Evolutionary conservation across 2,329 filamentous ascomycete species (phyloP), one percentile per base, ranked within the genome.

Genomic region (Zasmidium citrigriseum): DNA sequence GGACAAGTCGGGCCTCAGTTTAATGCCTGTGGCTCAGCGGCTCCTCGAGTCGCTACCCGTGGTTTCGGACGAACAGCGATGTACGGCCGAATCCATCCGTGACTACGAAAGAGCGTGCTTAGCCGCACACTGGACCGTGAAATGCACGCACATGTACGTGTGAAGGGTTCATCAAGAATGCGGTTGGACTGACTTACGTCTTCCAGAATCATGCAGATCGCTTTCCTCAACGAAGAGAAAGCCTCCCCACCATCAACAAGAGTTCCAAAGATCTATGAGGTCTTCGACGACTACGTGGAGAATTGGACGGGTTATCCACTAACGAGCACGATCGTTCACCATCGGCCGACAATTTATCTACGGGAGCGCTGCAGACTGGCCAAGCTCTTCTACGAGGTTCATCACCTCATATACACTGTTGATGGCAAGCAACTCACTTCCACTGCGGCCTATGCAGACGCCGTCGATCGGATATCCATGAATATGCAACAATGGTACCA

Each of bases 281-380:
- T 38, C 4, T 55, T 47, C 21, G 23, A 34, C 23, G 45, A 55
- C 11, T 14, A n/a, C 14, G 44, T 47, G n/a, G 52, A 55, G 4
- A 3, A 24, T 2, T 55, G 52, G 52, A 55, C 47, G n/a, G 52
- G 45, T n/a, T 55, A 55, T 20, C 59, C 59, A 18, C 24, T 62
- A 16, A 41, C 59, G 3, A 52, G 12, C 4, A 24, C 21, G 2
- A 1, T 22, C 2, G 57, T 56, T 4, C 38, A 38, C 11, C 34
- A 59, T 20, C 23, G 53, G 46, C 57, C 59, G 2, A 62, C 56
- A 9, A 3, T 57, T 4, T 59, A 62, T 29, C 25, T 62, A 2
- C 53, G 34, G 20, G 57, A 62, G n/a, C 53, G 50, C 7, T 57
- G 57, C 12, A 45, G 45, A 47, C 38, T 62, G n/a, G 34, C 54